Evolutionary conservation across 75 land plant species (phyloP), one percentile per base, ranked within the genome.

Genomic region (Selaginella moellendorffii): DNA sequence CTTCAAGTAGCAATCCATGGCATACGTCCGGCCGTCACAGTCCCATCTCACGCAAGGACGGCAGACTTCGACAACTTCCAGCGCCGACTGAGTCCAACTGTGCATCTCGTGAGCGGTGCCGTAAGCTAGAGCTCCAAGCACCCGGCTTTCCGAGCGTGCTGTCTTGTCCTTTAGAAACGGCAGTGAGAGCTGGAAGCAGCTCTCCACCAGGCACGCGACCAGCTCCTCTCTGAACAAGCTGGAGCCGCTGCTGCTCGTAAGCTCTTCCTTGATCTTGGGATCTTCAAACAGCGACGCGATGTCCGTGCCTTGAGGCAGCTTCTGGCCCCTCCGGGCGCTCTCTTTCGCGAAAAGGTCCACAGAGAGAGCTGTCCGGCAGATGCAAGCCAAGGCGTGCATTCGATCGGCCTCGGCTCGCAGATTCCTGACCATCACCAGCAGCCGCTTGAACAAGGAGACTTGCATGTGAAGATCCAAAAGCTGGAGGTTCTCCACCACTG

Each of bases 21-120:
- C 99, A 78, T 95, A 95, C 20, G 88, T 89, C 27, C 99, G 72
- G 12, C 99, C 99, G 51, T 86, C 91, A 65, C 99, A 95, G 62
- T 90, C 91, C 99, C 99, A 95, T 74, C 80, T 82, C n/a, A 95
- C 90, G 77, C 99, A 95, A 62, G 96, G 91, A 66, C 79, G 80
- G 65, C 99, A 95, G 31, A 95, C 90, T 72, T 95, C 99, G 28
- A 95, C 96, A 24, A 95, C 99, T 52, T 95, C 97, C 31, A 95
- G 68, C 52, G 99, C 96, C 12, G 97, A 76, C 63, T 90, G 97
- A 26, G 99, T 95, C 99, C 99, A 95, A 70, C 85, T 95, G 62
- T 88, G 65, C 26, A 87, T 93, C 67, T 89, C 99, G 74, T 91
- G 85, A 30, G 83, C 96, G 52, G 99, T 85, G 26, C 99, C 99